Conservation (phyloP, 2,329 filamentous ascomycete species). For the Elsinoe perseae region DNA sequence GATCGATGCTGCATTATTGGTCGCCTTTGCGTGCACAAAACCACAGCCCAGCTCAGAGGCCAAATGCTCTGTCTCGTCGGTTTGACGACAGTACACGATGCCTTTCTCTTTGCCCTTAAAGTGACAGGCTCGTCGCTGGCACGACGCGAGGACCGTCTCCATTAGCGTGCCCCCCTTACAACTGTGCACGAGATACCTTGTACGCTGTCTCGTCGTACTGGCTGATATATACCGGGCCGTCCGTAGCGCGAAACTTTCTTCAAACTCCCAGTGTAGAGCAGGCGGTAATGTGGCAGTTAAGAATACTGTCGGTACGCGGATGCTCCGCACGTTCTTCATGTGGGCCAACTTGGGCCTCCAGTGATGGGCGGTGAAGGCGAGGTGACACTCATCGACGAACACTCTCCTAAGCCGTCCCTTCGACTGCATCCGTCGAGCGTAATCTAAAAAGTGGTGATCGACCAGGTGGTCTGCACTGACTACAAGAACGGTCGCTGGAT, state of each 20-base stretch:
- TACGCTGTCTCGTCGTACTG: conserved; percentile 19
- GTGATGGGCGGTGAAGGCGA: conserved; percentile 20
- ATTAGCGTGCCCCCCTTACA: neutral
- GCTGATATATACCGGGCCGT: conserved; percentile 20
- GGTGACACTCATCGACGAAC: conserved; percentile 21
- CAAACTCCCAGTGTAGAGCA: conserved; percentile 17
- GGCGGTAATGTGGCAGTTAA: conserved; percentile 19
- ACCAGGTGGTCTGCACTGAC: conserved; percentile 19
- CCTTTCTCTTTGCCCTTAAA: too few species aligned
- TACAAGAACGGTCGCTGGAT: conserved; percentile 19
- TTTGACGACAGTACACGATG: conserved; percentile 19
- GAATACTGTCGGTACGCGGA: conserved; percentile 17
- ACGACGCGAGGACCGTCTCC: neutral
- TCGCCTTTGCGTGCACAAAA: conserved; percentile 19
- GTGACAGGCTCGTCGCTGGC: neutral
- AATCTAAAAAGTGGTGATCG: conserved; percentile 16
- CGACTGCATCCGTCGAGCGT: conserved; percentile 16
- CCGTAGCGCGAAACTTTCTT: conserved; percentile 17
- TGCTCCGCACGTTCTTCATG: conserved; percentile 15
- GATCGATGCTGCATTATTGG: conserved; percentile 17
- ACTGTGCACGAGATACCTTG: neutral
- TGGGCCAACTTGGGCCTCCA: conserved; percentile 19
- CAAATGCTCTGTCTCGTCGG: conserved; percentile 18
- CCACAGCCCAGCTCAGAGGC: conserved; percentile 16
- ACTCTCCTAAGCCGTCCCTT: conserved; percentile 20